Evolutionary conservation across 1,139 yeast genomes (phyloP), one percentile per base, ranked within the genome.

Genomic region (Wickerhamomyces sp.): DNA sequence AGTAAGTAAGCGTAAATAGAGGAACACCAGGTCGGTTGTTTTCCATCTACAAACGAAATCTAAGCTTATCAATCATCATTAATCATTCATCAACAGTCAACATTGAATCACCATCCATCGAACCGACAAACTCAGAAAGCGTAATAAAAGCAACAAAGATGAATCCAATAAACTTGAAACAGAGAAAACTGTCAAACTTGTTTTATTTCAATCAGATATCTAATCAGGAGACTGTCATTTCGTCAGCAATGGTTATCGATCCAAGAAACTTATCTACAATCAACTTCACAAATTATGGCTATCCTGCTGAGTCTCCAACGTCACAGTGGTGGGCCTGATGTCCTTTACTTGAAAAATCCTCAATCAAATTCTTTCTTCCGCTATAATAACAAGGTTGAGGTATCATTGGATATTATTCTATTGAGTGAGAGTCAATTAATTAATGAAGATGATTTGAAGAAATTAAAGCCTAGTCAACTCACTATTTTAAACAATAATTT

Each of bases 321-420:
- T 45, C 52, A 26, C 54, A 57, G 57, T 58, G 62, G 62, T 55
- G 57, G 49, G 53, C 60, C 60, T 58, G 62, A 58, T 56, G 62
- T 52, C 43, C 53, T 54, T 47, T 41, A 43, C n/a, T 39, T 52
- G 30, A 58, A 58, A 57, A 56, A 47, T 48, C 61, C 59, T 55
- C 60, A 55, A 44, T 34, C 23, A 4, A 18, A 18, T 18, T 18
- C 40, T 13, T 48, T 46, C 26, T 47, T 51, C 11, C 44, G 44
- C 29, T 57, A 55, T 40, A 37, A 36, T 23, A 54, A 44, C 40
- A 37, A 34, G 33, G 55, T 53, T 52, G 62, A 58, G 61, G 61
- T 58, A 43, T 56, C 61, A 54, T 55, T 55, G 58, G 61, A 57
- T 49, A 50, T 58, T 48, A 52, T 57, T 37, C 47, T 50, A 36